phyloP scores from a whole-genome alignment of 345 rosid genomes.

The Xanthoceras sorbifolium region DNA sequence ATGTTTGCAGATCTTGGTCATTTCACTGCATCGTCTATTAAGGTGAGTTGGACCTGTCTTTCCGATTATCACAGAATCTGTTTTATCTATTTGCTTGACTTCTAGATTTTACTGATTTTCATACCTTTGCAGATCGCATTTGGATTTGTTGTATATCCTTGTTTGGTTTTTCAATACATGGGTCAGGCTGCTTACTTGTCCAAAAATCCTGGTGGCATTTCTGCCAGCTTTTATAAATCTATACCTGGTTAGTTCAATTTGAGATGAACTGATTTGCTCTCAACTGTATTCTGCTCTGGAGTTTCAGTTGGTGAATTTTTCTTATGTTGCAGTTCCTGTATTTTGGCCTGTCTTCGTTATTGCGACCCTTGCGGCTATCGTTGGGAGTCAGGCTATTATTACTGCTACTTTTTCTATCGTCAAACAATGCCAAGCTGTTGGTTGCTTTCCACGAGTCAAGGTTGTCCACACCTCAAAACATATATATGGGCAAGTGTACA shows the following conservation, averaged over 20 bases:
- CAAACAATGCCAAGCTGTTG: conserved; percentile 94
- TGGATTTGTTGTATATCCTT: conserved; percentile 71
- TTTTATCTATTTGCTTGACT: conserved; percentile 4
- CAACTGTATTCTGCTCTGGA: not conserved
- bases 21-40: conserved; percentile 80
- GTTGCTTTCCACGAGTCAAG: conserved; percentile 96
- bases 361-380: conserved; percentile 91
- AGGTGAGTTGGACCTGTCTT: conserved; percentile 44
- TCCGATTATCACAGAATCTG: not conserved
- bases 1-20: conserved; percentile 98
- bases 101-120: conserved; percentile 23
- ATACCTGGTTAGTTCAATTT: conserved; percentile 64
- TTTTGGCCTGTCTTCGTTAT: conserved; percentile 90
- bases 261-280: conserved; percentile 1
- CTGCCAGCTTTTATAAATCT: conserved; percentile 68
- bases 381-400: conserved; percentile 87
- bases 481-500: conserved; percentile 86
- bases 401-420: conserved; percentile 87
- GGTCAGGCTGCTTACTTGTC: conserved; percentile 98
- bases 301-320: conserved; percentile 21
- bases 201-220: conserved; percentile 46
- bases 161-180: conserved; percentile 97
- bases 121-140: conserved; percentile 73
- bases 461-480: conserved; percentile 87
- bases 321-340: conserved; percentile 54